Percentiles rank a stretch among this genome's conserved stretches.
Evolutionary conservation across 164 flowering plant genomes (phyloP).

Genomic region (Umbellularia californica): DNA sequence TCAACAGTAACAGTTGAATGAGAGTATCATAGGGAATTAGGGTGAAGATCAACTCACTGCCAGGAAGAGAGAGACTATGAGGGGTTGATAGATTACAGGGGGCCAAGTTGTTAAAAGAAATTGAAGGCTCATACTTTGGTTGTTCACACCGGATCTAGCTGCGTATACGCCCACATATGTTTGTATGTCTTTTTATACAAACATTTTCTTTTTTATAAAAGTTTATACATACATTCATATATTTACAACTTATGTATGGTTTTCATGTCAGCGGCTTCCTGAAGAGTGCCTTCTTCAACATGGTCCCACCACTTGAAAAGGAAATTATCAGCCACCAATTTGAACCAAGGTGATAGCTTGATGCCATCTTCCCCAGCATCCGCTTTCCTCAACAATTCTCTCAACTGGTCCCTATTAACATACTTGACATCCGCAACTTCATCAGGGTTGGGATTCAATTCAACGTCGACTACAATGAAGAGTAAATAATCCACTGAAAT

Average conservation of each 20-base stretch:
- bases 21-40: too few relatives aligned
- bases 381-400: conserved; percentile 77
- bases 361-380: conserved; percentile 89
- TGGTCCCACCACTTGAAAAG: conserved; percentile 96
- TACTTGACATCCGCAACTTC: conserved; percentile 83
- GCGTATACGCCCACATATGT: too few relatives aligned
- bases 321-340: conserved; percentile 83
- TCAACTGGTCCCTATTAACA: conserved; percentile 67
- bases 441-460: conserved; percentile 74
- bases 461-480: conserved; percentile 83
- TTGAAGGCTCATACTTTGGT: too few relatives aligned
- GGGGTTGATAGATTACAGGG: too few relatives aligned
- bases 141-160: too few relatives aligned
- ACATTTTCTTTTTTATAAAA: too few relatives aligned
- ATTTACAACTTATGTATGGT: conserved; percentile 68
- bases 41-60: too few relatives aligned
- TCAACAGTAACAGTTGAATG: too few relatives aligned
- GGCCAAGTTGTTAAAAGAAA: too few relatives aligned
- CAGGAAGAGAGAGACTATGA: too few relatives aligned
- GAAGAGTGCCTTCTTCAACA: conserved; percentile 67
- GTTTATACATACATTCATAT: too few relatives aligned
- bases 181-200: too few relatives aligned
- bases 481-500: conserved; percentile 90
- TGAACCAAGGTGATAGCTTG: conserved; percentile 97
- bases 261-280: conserved; percentile 75